Evolutionary conservation across 148 eudicot species (phyloP), one percentile per base, ranked within the genome.

Genomic region (Cornus controversa): DNA sequence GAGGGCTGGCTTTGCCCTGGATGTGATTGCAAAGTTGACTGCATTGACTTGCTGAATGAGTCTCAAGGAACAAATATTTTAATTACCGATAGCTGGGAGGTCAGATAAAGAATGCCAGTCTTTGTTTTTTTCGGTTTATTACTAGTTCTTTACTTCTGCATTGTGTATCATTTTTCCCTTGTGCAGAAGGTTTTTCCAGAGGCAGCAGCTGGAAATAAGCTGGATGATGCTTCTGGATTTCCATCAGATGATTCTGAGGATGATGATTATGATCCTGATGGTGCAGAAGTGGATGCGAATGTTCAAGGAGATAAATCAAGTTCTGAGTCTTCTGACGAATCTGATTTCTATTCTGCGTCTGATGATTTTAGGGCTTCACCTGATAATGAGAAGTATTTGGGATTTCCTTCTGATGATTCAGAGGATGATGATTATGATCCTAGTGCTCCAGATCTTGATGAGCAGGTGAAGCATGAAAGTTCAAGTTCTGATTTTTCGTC

Each of bases 1-100:
- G 88, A 89, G 80, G 91, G 94, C 40, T 96, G 99, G 99, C 91
- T 91, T 84, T 96, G 99, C 82, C 99, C 99, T 69, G 97, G 93
- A 69, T 96, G 98, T 86, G 97, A 93, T 84, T 96, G 99, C 85
- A 96, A 93, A 83, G 87, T 80, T 71, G 97, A 93, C 81, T 96
- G 99, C 87, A 72, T 91, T 80, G 91, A 81, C 40, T 75, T 91
- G 80, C 87, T 96, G 77, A 93, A 91, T 87, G 97, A 91, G 80
- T 84, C 89, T 83, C 89, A 89, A 75, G 93, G 89, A 82, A 80
- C 87, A 80, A 86, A 83, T 69, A 81, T 90, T 79, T 84, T 89
- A 29, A 71, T 91, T 77, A 73, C 75, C 73, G 97, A 93, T 80
- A 88, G 86, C 45, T 93, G 94, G 98, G 98, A 96, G 98, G 99